Conservation (phyloP, 257 asterid species). For the Mitragyna speciosa region DNA sequence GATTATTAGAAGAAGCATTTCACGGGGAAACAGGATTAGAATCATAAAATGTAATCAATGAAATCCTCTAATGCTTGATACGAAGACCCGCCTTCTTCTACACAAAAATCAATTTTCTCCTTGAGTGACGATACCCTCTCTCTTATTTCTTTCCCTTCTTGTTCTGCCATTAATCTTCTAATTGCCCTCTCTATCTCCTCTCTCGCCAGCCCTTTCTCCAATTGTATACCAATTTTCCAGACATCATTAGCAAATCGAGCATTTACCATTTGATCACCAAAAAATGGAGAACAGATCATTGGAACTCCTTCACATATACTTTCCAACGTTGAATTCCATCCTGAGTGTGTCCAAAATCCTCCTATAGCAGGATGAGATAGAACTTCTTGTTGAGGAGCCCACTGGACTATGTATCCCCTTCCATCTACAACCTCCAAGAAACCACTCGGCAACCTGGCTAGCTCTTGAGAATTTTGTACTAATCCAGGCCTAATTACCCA, state of each 20-base stretch:
- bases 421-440: constrained; percentile 4
- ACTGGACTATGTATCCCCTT: constrained; percentile 18
- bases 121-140: constrained; percentile 27
- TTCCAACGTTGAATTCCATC: constrained; percentile 29
- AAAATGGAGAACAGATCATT: constrained; percentile 50
- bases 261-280: constrained; percentile 47
- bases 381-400: constrained; percentile 31
- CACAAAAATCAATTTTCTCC: constrained; percentile 32
- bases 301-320: constrained; percentile 51
- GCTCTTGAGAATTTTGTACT: constrained; percentile 13
- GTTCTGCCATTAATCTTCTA: constrained; percentile 25
- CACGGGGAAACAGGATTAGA: constrained; percentile 5
- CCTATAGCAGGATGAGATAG: constrained; percentile 43
- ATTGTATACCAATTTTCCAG: constrained; percentile 40
- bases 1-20: neutral
- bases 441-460: constrained; percentile 7
- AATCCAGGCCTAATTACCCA: constrained; percentile 50
- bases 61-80: constrained; percentile 29
- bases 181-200: constrained; percentile 12
- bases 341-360: constrained; percentile 27
- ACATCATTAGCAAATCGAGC: constrained; percentile 46
- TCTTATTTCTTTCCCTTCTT: constrained; percentile 41
- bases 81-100: constrained; percentile 39
- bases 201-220: constrained; percentile 31
- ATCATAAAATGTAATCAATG: constrained; percentile 29